Percentiles rank a stretch among this genome's conserved stretches.
phyloP scores from a whole-genome alignment of 371 early-diverging fungal species.

The Blakeslea trispora region DNA sequence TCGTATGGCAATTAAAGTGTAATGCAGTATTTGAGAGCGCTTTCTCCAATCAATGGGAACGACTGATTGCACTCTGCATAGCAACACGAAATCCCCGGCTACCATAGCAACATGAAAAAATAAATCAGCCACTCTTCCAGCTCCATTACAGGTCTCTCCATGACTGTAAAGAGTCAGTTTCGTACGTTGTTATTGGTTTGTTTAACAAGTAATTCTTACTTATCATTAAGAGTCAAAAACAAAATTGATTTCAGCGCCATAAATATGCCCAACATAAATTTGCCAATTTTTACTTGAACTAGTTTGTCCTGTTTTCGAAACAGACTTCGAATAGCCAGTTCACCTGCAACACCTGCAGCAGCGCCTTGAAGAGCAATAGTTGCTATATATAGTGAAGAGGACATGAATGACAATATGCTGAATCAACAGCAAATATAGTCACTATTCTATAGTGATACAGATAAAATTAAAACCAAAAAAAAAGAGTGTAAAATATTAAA shows the following conservation, averaged over 20 bases:
- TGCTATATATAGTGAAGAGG: slow-evolving; percentile 17
- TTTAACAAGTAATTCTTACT: slow-evolving; percentile 1
- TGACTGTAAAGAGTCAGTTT: slow-evolving; percentile 2
- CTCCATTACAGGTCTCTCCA: slow-evolving; percentile 20
- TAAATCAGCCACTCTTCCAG: slow-evolving; percentile 31
- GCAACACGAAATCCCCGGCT: slow-evolving; percentile 37
- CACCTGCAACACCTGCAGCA: slow-evolving; percentile 19
- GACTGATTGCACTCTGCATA: slow-evolving; percentile 34
- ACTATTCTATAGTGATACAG: background rate
- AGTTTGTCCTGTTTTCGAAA: slow-evolving; percentile 19
- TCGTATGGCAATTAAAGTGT: slow-evolving; percentile 18
- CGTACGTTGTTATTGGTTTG: background rate
- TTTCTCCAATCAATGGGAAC: slow-evolving; percentile 26
- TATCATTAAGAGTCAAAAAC: slow-evolving; percentile 23
- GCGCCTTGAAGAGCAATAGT: slow-evolving; percentile 30
- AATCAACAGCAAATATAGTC: too few species aligned
- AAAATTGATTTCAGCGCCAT: slow-evolving; percentile 25
- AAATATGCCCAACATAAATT: slow-evolving; percentile 22
- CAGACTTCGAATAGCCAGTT: slow-evolving; percentile 22
- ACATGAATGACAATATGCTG: slow-evolving; percentile 9
- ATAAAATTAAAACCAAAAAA: background rate
- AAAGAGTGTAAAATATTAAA: background rate
- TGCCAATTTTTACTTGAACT: slow-evolving; percentile 11
- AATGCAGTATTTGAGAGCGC: slow-evolving; percentile 12
- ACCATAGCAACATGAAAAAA: slow-evolving; percentile 42